A percentile compares a stretch with the other conserved stretches of the same genome.
Evolutionary conservation across 2,329 filamentous ascomycete species (phyloP).

Genomic region (Trichoderma afroharzianum): DNA sequence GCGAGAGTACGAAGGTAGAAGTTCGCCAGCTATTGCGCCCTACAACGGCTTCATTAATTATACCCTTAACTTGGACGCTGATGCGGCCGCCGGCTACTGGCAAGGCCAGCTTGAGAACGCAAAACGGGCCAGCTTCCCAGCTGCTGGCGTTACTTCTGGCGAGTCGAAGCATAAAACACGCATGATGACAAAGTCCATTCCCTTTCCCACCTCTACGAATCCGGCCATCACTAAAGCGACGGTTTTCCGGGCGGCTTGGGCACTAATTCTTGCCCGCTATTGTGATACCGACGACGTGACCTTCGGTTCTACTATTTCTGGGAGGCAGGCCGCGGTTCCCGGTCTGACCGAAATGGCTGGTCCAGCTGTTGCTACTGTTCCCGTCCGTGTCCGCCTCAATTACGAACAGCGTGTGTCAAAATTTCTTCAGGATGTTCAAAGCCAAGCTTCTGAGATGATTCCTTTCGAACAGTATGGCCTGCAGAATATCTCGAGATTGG

Average conservation of each 20-base stretch:
- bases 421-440: slow-evolving; percentile 21
- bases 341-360: slow-evolving; percentile 19
- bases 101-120: slow-evolving; percentile 17
- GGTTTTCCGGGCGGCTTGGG: slow-evolving; percentile 29
- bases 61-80: slow-evolving; percentile 2
- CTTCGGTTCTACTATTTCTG: slow-evolving; percentile 19
- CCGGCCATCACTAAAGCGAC: slow-evolving; percentile 20
- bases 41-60: slow-evolving; percentile 10
- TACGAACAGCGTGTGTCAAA: slow-evolving; percentile 10
- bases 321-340: slow-evolving; percentile 19
- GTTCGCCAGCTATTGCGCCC: not conserved
- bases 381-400: slow-evolving; percentile 19
- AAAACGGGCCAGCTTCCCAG: slow-evolving; percentile 16
- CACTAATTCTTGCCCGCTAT: slow-evolving; percentile 15
- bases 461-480: slow-evolving; percentile 12
- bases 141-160: not conserved
- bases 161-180: slow-evolving; percentile 8
- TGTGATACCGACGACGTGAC: slow-evolving; percentile 11
- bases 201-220: not conserved
- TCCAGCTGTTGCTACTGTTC: slow-evolving; percentile 21
- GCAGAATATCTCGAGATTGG: slow-evolving; percentile 9
- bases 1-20: not conserved
- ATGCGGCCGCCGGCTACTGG: slow-evolving; percentile 18
- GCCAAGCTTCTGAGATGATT: slow-evolving; percentile 19
- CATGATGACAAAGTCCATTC: slow-evolving; percentile 6